Evolutionary conservation across 2,329 filamentous ascomycete genomes (phyloP), one percentile per base, ranked within the genome.

Genomic region (Clonostachys solani): DNA sequence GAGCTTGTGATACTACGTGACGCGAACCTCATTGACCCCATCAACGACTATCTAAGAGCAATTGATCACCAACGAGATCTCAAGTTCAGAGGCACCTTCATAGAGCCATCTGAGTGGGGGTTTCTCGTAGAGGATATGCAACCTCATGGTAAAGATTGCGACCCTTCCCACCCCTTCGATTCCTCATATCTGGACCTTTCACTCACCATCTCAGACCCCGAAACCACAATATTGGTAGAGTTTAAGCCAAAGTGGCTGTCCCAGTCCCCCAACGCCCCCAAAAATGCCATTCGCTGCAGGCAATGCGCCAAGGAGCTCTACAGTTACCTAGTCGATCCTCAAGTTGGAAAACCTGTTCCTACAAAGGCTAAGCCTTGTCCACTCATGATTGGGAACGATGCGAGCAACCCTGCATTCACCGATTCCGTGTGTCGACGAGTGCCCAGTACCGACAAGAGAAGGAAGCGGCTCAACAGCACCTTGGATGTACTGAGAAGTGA

Each of bases 211-310:
- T 49, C 40, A 48, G n/a, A 45, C 47, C 34, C 15, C 45, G 62
- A 62, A 64, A 55, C 60, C 18, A 55, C 58, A n/a, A 47, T 63
- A 29, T 61, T 87, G 33, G 69, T 88, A 47, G 87, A 92, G 61
- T 86, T 92, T 67, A 94, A 94, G 62, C 88, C 89, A 13, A 94
- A 94, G 66, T 94, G 89, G 89, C 77, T 94, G 23, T 69, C 76
- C 9, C 87, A 91, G 61, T 92, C 87, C 3, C 87, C 84, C 5
- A 83, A 80, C 36, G 87, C 88, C 0, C 89, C 88, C 2, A 23
- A 60, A 0, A 65, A 68, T 29, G 79, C 86, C 38, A 77, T 72
- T 44, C 75, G 86, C 44, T 94, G 89, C 66, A 81, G 89, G 33
- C 90, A 86, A 37, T 94, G 89, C 61, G 89, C 89, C 36, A 69